Evolutionary conservation across 495 filamentous ascomycete species (phyloP), one percentile per base, ranked within the genome.

Genomic region (Xylaria flabelliformis): DNA sequence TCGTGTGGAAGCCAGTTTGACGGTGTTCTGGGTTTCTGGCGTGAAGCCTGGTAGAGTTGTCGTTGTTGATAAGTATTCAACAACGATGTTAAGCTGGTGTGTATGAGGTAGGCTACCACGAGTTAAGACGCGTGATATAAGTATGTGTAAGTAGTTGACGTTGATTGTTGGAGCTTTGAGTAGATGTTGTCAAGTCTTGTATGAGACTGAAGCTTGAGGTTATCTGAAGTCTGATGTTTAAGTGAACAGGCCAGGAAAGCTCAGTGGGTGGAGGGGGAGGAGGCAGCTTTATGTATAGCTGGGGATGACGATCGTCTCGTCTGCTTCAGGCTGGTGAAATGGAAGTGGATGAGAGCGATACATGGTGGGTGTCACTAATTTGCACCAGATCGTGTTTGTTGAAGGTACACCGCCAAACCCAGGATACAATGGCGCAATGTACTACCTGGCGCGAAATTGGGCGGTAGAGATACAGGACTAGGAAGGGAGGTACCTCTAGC

Each of bases 1-100:
- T 72, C 72, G 73, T 46, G 74, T 55, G 77, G 85, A 86, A 86
- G 90, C 89, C 90, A 91, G 91, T 74, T 80, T 88, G 84, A 75
- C 77, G 76, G 67, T 79, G 66, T 72, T 77, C 70, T 46, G 70
- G 66, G 70, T 29, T 50, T 71, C 64, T 67, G 51, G 63, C 62
- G 24, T n/a, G 29, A 21, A 48, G 70, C 70, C 70, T 51, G 21
- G 19, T 21, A 12, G 32, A 50, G 24, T 41, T 24, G 24, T 51
- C 39, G 32, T 51, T 39, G 32, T 36, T 58, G 26, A 55, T 1
- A 15, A 41, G 6, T 29, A 39, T 62, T 61, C 26, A 61, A 51
- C 56, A 53, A 51, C 39, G 53, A 32, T 61, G 17, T 59, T 59
- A n/a, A 59, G 21, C 15, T 24, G 10, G 61, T 41, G 12, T 26